phyloP scores from a whole-genome alignment of 2,329 filamentous ascomycete genomes.

The Aspergillus nomiae region DNA sequence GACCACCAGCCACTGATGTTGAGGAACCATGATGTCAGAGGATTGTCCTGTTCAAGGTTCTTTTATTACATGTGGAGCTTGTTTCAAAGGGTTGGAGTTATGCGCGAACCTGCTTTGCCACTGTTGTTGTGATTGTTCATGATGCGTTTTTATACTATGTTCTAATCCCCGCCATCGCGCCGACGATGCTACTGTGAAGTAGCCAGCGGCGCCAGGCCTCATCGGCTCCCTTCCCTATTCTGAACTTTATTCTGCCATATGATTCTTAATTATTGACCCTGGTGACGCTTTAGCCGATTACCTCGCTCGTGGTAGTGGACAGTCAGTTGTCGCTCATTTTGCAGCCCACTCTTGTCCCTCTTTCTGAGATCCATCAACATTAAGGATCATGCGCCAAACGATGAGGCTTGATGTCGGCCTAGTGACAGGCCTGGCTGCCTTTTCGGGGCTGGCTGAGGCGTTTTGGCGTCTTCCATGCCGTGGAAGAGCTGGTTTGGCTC shows the following conservation, averaged over 20 bases:
- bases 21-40: constrained; percentile 5
- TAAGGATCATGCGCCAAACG: constrained; percentile 17
- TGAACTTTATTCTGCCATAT: constrained; percentile 3
- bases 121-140: constrained; percentile 5
- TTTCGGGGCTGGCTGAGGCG: constrained; percentile 53
- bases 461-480: constrained; percentile 93
- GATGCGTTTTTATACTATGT: constrained; percentile 7
- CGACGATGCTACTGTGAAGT: constrained; percentile 6
- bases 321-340: constrained; percentile 16
- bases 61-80: neutral
- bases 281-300: constrained; percentile 18
- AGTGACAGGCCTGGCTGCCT: constrained; percentile 31
- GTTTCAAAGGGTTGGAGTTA: neutral
- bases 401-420: constrained; percentile 22
- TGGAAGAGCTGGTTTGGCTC: constrained; percentile 66
- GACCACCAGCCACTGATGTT: constrained; percentile 5
- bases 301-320: constrained; percentile 11
- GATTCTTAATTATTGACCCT: constrained; percentile 18
- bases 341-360: constrained; percentile 17
- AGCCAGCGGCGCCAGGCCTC: neutral
- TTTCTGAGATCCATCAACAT: constrained; percentile 8
- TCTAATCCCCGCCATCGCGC: neutral
- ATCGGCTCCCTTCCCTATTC: neutral
- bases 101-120: constrained; percentile 7
- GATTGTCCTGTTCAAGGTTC: neutral